Base-by-base conservation (phyloP, 805 yeast species). In the Myxozyma udenii region DNA sequence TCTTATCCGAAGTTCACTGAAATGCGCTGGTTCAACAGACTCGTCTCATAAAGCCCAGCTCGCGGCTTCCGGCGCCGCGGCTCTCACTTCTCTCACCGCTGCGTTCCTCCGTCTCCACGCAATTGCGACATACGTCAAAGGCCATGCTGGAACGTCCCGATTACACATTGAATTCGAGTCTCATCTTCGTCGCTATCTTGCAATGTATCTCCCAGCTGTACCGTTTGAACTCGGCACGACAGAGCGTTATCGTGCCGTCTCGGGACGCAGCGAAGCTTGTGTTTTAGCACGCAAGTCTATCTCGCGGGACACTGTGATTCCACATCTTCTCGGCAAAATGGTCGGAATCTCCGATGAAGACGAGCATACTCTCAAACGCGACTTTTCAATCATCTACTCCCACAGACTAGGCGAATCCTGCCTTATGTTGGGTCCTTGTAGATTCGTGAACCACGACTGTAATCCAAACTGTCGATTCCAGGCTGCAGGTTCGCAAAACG, bases 381-480 rank as follows among this genome's bases (percentile, higher is more conserved):
- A 75, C 56, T 74, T 75, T 55, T 72, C 77, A 42, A 68, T 75
- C 24, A 68, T 75, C 37, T 66, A 71, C 46, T 65, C 75, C 3
- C 62, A 69, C 19, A 61, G 75, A 7, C 57, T 61, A 25, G 64
- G 64, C 9, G 61, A 57, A 2, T 63, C 70, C 19, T 69, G 75
- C 46, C 61, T 75, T 24, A 72, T 76, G 78, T 64, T 76, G 36
- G 79, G 79, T 0, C 79, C 79, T 0, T 68, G 74, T 12, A 63
- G 79, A 35, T 76, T 76, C 56, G 72, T 75, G 6, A 76, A 76
- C 57, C 79, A 76, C 57, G 74, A 75, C 57, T 76, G 79, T 58
- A 55, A 66, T n/a, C 69, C 76, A 3, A 76, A 75, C 57, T 67
- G 74, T 1, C 63, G 62, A 35, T 74, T 76, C 53, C 55, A 63